These are phyloP conservation scores for Arthrobotrys sinensis DNA, from an alignment of 2,329 filamentous ascomycete genomes.

Conservation along the genomic window DNA sequence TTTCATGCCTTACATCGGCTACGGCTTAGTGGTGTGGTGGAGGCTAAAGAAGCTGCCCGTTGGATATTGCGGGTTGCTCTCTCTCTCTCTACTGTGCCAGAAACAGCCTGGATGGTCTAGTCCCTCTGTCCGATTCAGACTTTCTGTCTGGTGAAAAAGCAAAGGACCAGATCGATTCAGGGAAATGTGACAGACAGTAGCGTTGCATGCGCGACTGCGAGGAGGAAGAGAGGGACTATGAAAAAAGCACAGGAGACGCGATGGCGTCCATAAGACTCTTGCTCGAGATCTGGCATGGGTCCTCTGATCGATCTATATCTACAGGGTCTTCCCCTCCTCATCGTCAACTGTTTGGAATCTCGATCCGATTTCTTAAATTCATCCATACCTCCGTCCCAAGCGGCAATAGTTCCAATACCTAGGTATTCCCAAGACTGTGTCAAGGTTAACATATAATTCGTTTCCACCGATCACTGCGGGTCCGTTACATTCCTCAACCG, in stretches of 20 bases:
- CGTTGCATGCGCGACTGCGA: constrained; percentile 37
- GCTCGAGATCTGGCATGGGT: constrained; percentile 19
- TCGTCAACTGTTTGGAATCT: constrained; percentile 2
- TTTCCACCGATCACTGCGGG: constrained; percentile 22
- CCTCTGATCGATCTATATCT: constrained; percentile 40
- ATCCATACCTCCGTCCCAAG: constrained; percentile 8
- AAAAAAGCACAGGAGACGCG: constrained; percentile 26
- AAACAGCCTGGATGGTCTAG: constrained; percentile 20
- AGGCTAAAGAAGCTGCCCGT: constrained; percentile 41
- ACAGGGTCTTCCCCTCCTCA: constrained; percentile 19
- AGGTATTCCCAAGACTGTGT: constrained; percentile 9
- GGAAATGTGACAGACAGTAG: constrained; percentile 41
- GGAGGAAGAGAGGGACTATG: constrained; percentile 20
- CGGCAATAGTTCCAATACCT: constrained; percentile 5
- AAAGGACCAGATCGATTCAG: background rate
- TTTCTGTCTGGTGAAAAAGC: constrained; percentile 16
- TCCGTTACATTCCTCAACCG: constrained; percentile 37
- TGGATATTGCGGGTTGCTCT: constrained; percentile 34
- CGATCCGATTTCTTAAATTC: constrained; percentile 22
- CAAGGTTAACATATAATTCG: constrained; percentile 13
- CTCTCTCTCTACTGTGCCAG: constrained; percentile 7
- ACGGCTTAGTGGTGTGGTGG: constrained; percentile 9
- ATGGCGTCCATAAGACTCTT: constrained; percentile 4
- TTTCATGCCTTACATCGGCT: constrained; percentile 13
- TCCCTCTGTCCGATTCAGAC: constrained; percentile 26